A percentile compares a stretch with the other conserved stretches of the same genome.
Conservation (phyloP, 176 grass and related monocot species). For the Carex pumila region DNA sequence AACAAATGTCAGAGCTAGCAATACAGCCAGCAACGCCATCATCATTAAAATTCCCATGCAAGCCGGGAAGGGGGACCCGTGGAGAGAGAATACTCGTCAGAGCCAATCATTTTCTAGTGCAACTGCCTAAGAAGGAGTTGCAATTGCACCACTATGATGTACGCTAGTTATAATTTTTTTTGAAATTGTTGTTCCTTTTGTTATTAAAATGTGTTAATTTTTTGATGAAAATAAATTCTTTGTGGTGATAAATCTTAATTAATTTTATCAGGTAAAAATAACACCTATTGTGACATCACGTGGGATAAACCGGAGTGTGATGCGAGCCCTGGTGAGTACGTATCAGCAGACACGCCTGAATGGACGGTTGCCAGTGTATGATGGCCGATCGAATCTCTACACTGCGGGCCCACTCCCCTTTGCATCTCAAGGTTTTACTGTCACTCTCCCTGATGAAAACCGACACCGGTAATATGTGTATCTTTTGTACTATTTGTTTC, state of each 20-base stretch:
- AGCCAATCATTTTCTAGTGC: conserved; percentile 66
- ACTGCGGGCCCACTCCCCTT: conserved; percentile 51
- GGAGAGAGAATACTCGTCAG: conserved; percentile 15
- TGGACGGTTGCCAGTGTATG: conserved; percentile 37
- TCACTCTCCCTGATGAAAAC: conserved; percentile 17
- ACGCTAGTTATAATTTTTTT: not conserved
- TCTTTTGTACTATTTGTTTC: not conserved
- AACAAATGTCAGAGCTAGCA: conserved; percentile 2
- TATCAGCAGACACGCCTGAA: conserved; percentile 28
- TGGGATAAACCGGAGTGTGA: conserved; percentile 24
- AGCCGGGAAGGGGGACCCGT: conserved; percentile 22
- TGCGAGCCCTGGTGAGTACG: conserved; percentile 30
- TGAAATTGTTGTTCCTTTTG: not conserved
- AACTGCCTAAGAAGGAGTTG: conserved; percentile 31
- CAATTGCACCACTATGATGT: conserved; percentile 57
- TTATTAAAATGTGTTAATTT: not conserved
- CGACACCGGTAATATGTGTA: not conserved
- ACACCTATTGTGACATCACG: conserved; percentile 23
- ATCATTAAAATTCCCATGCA: conserved; percentile 6
- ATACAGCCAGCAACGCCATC: not conserved
- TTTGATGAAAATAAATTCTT: not conserved
- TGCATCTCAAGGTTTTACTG: conserved; percentile 27
- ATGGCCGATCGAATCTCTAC: conserved; percentile 49
- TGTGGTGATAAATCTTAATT: not conserved
- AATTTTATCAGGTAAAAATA: conserved; percentile 39